Base-by-base conservation (phyloP, 352 stramenopile species). In the Globisporangium perplexum region DNA sequence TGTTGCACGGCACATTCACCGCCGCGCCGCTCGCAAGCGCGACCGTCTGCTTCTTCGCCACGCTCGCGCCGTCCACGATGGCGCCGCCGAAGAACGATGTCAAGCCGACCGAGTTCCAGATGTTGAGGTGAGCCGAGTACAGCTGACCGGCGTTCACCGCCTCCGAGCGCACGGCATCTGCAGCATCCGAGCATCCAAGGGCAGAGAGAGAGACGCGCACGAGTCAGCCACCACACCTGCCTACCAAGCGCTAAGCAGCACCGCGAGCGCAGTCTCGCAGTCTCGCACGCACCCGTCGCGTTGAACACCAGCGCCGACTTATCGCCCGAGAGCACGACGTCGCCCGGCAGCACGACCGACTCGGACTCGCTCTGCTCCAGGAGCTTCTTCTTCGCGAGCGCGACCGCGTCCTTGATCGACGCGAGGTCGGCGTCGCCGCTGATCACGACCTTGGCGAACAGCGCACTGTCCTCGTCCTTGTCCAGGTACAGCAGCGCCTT, bases 221-320 rank as follows among this genome's bases (percentile, higher is more conserved):
- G 18, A 11, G 24, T 48, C 55, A 41, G 38, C 35, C 26, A 30
- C 5, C 26, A n/a, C n/a, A n/a, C n/a, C n/a, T n/a, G n/a, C n/a
- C n/a, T n/a, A n/a, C n/a, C n/a, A n/a, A n/a, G n/a, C n/a, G n/a
- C n/a, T n/a, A n/a, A n/a, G n/a, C n/a, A n/a, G n/a, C n/a, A n/a
- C n/a, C n/a, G n/a, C 26, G 26, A 2, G 5, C 26, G 5, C 26
- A 30, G 3, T 30, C 26, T 30, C 26, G 26, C 26, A 30, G 26
- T 5, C 5, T 5, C 26, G 3, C 26, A 35, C 63, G 30, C 59
- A 77, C 60, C 68, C 14, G 71, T 76, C 11, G 72, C 63, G 65
- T 88, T 88, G 57, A 91, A 91, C 28, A 91, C 68, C 20, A 91
- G 66, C 7, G 73, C 77, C 18, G 76, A 73, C 69, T 81, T 86